Conservation (phyloP, 495 filamentous ascomycete species). For the Clavariopsis aquatica region DNA sequence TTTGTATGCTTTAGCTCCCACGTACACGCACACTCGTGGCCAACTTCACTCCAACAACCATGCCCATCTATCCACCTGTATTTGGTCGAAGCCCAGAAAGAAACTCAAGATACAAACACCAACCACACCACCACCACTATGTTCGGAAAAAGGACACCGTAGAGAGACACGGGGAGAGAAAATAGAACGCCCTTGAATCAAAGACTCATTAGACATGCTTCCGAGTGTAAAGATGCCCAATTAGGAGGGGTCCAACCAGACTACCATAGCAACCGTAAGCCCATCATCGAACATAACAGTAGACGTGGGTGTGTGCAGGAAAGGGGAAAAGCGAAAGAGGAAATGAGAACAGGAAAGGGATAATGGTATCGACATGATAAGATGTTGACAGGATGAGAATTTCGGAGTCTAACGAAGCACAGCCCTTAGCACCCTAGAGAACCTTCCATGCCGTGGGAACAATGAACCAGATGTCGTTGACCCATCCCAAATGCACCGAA, state of each 20-base stretch:
- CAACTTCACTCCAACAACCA: neutral
- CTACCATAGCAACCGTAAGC: neutral
- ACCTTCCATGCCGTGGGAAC: constrained; percentile 20
- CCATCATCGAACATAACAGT: neutral
- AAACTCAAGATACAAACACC: neutral
- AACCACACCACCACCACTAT: neutral
- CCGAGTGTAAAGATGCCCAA: neutral
- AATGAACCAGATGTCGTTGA: constrained; percentile 32
- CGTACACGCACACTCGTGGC: neutral
- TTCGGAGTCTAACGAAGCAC: constrained; percentile 33
- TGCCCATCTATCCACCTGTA: neutral
- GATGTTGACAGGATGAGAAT: constrained; percentile 32
- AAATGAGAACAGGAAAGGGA: neutral
- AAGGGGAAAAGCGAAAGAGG: neutral
- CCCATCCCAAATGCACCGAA: constrained; percentile 39
- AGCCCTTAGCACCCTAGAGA: constrained; percentile 28
- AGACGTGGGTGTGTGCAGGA: neutral
- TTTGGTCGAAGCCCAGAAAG: neutral
- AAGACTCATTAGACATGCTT: constrained; percentile 18
- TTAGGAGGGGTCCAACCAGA: neutral
- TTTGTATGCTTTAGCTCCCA: neutral
- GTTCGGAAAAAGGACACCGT: neutral
- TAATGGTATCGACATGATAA: constrained; percentile 6
- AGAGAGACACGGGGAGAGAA: neutral
- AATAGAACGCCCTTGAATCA: neutral